Conservation (phyloP, 495 filamentous ascomycete genomes). For the Aspergillus nanangensis region DNA sequence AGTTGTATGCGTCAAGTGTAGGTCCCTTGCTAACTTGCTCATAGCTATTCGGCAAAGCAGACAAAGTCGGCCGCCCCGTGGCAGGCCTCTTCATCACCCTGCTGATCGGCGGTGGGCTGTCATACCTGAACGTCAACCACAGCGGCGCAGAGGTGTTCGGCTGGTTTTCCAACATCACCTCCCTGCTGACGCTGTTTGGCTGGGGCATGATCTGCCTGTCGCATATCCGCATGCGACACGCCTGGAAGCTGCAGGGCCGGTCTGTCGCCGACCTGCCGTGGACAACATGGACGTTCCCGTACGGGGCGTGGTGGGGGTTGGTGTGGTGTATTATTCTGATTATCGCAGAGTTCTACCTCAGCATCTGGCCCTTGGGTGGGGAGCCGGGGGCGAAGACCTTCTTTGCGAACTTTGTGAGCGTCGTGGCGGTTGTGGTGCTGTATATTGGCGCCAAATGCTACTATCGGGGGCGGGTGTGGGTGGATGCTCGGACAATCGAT, state of each 20-base stretch:
- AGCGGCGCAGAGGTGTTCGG: constrained; percentile 47
- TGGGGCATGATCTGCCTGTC: constrained; percentile 54
- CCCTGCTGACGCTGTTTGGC: constrained; percentile 51
- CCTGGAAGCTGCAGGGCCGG: constrained; percentile 60
- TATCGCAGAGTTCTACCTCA: constrained; percentile 24
- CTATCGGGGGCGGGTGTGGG: constrained; percentile 26
- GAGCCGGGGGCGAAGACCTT: constrained; percentile 18
- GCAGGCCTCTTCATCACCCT: constrained; percentile 39
- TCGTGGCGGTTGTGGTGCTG: constrained; percentile 19
- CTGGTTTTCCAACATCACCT: constrained; percentile 55
- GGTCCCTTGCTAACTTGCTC: neutral
- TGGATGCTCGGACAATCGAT: constrained; percentile 23
- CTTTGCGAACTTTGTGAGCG: constrained; percentile 24
- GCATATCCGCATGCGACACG: constrained; percentile 56
- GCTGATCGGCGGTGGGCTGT: constrained; percentile 37
- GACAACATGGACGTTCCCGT: constrained; percentile 33
- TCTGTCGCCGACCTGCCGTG: constrained; percentile 66
- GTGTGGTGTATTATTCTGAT: constrained; percentile 22
- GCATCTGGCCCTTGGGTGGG: constrained; percentile 17
- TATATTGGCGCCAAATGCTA: constrained; percentile 17
- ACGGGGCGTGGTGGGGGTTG: constrained; percentile 19
- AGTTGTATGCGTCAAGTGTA: no score
- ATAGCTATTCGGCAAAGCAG: constrained; percentile 44
- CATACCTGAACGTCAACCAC: constrained; percentile 47
- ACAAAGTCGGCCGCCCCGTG: constrained; percentile 45